phyloP scores from a whole-genome alignment of 768 basidiomycete genomes.

The Russula dissimulans region DNA sequence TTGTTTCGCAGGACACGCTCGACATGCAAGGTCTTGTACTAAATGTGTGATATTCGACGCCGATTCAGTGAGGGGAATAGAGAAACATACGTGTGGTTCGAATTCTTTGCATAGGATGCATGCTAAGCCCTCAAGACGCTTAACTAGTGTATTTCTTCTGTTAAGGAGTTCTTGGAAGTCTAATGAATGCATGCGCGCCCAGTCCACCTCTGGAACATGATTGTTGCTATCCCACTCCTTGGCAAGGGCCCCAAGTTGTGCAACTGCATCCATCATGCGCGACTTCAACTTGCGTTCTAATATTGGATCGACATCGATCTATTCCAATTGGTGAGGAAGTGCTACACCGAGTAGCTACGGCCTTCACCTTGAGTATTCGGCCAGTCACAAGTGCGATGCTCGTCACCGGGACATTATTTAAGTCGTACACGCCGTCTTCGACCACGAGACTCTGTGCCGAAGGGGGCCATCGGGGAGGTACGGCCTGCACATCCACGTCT shows the following conservation, averaged over 20 bases:
- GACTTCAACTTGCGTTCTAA: constrained; percentile 56
- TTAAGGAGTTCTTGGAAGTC: constrained; percentile 85
- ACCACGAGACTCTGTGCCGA: constrained; percentile 37
- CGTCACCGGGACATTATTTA: constrained; percentile 52
- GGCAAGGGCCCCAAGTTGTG: constrained; percentile 40
- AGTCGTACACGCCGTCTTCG: constrained; percentile 54
- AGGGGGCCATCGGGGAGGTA: constrained; percentile 78
- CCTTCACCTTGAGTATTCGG: constrained; percentile 55
- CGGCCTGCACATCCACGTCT: constrained; percentile 50
- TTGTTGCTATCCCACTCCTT: constrained; percentile 46
- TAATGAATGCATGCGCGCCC: constrained; percentile 71
- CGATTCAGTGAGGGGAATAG: neutral
- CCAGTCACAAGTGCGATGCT: constrained; percentile 73
- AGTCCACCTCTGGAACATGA: constrained; percentile 68
- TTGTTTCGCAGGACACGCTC: constrained; percentile 65
- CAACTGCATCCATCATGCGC: constrained; percentile 47
- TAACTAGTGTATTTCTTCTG: constrained; percentile 41
- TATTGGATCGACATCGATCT: constrained; percentile 68
- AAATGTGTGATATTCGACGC: constrained; percentile 12
- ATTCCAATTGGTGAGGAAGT: constrained; percentile 1
- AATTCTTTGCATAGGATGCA: constrained; percentile 64
- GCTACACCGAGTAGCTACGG: constrained; percentile 1
- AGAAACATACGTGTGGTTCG: constrained; percentile 56
- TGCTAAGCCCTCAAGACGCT: constrained; percentile 33
- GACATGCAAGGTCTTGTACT: constrained; percentile 75